These are phyloP conservation scores for Apiotrichum veenhuisii DNA, from an alignment of 1,284 basidiomycete species.

Conservation along the genomic window DNA sequence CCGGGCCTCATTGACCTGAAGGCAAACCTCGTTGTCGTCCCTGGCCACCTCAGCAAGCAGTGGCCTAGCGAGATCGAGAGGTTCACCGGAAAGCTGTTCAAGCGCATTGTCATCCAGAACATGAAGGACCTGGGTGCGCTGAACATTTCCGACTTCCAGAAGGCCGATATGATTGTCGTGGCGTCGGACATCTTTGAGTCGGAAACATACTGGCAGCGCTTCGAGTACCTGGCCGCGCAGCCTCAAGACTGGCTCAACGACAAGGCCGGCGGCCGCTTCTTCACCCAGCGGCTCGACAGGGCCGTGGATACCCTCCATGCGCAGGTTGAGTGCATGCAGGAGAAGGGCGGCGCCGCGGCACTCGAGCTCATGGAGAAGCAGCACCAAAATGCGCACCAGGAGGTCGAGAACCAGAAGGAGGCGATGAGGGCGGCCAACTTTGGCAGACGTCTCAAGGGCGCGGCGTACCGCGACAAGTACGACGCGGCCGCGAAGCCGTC, in stretches of 20 bases:
- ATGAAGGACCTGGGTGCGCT: constrained; percentile 68
- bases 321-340: constrained; percentile 63
- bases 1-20: constrained; percentile 59
- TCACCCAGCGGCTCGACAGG: constrained; percentile 70
- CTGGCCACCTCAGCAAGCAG: constrained; percentile 81
- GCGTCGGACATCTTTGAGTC: constrained; percentile 82
- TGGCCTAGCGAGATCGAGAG: constrained; percentile 84
- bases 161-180: constrained; percentile 83
- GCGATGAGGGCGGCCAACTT: constrained; percentile 41
- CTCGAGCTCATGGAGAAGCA: constrained; percentile 61
- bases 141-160: constrained; percentile 70
- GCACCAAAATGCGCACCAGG: constrained; percentile 32
- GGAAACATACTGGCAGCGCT: constrained; percentile 60
- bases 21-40: constrained; percentile 81
- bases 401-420: constrained; percentile 36
- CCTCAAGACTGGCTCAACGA: constrained; percentile 43
- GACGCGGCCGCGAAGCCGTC: constrained; percentile 47
- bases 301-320: constrained; percentile 58
- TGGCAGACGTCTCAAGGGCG: constrained; percentile 44
- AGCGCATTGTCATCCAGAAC: constrained; percentile 58
- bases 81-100: constrained; percentile 63
- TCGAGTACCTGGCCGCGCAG: constrained; percentile 57
- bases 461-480: constrained; percentile 42
- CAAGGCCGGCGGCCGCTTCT: constrained; percentile 73
- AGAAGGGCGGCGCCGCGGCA: constrained; percentile 60